A percentile compares a stretch with the other conserved stretches of the same genome.
Evolutionary conservation across 129 eudicot species (phyloP).

Genomic region (Scalesia atractyloides): DNA sequence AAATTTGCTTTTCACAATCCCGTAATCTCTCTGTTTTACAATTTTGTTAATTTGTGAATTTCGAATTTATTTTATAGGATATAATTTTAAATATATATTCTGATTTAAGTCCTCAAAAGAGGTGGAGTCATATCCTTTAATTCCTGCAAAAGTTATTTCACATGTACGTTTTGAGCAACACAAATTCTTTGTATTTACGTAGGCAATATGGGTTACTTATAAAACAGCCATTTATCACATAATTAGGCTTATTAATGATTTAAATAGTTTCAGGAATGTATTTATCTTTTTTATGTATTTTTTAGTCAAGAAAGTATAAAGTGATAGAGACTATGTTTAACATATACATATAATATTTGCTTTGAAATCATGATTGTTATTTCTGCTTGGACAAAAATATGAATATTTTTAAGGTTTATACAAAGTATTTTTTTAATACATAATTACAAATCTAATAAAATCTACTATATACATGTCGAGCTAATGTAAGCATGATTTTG

Average conservation of each 20-base stretch:
- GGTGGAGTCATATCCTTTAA: slow-evolving; percentile 35
- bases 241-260: neutral
- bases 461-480: too few species aligned
- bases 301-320: too few species aligned
- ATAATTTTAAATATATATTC: slow-evolving; percentile 15
- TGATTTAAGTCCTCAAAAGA: slow-evolving; percentile 25
- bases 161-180: slow-evolving; percentile 30
- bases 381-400: too few species aligned
- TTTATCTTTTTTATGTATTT: too few species aligned
- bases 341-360: too few species aligned
- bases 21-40: neutral
- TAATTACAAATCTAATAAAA: too few species aligned
- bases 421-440: too few species aligned
- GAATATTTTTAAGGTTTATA: too few species aligned
- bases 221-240: neutral
- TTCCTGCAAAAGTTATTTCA: slow-evolving; percentile 43
- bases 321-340: too few species aligned
- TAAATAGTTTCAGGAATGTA: too few species aligned
- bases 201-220: slow-evolving; percentile 20
- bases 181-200: slow-evolving; percentile 28
- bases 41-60: neutral
- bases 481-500: too few species aligned
- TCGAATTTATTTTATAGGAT: neutral
- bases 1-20: slow-evolving; percentile 33
- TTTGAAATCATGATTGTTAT: too few species aligned